A percentile compares a stretch with the other conserved stretches of the same genome.
Conservation (phyloP, 1,139 yeast species). For the Hemisphaericaspora xylofermentans region DNA sequence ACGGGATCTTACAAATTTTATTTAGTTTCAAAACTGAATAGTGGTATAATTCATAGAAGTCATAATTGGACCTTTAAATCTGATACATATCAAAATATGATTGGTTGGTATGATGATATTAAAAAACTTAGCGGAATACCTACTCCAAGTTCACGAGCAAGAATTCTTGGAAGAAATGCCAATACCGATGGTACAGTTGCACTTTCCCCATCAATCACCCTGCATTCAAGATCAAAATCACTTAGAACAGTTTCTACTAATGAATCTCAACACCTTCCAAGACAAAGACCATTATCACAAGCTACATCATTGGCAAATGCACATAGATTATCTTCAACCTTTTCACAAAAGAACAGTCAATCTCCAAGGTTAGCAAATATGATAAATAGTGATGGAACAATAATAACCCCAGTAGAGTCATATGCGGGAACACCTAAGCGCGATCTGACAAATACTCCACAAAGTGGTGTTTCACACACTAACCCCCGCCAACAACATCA, state of each 20-base stretch:
- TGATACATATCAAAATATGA: conserved; percentile 74
- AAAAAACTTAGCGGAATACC: conserved; percentile 60
- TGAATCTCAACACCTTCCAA: conserved; percentile 9
- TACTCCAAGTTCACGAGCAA: conserved; percentile 52
- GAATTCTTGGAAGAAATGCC: conserved; percentile 16
- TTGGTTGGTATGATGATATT: conserved; percentile 81
- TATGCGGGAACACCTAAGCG: conserved; percentile 15
- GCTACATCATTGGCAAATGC: conserved; percentile 26
- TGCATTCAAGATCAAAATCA: conserved; percentile 22
- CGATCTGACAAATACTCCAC: conserved; percentile 2
- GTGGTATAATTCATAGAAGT: conserved; percentile 66
- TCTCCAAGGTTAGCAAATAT: conserved; percentile 42
- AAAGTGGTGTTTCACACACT: conserved; percentile 5
- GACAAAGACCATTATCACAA: conserved; percentile 24
- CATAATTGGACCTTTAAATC: conserved; percentile 94
- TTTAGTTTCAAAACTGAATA: conserved; percentile 66
- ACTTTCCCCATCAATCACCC: conserved; percentile 10
- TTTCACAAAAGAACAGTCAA: conserved; percentile 31
- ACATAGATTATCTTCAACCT: conserved; percentile 38
- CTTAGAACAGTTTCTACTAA: conserved; percentile 24
- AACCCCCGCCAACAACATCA: conserved; percentile 11
- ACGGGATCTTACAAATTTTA: conserved; percentile 75
- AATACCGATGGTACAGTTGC: conserved; percentile 7
- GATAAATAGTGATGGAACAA: conserved; percentile 51
- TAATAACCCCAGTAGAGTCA: conserved; percentile 44